Evolutionary conservation across 495 filamentous ascomycete genomes (phyloP).

Genomic region (Glonium stellatum): DNA sequence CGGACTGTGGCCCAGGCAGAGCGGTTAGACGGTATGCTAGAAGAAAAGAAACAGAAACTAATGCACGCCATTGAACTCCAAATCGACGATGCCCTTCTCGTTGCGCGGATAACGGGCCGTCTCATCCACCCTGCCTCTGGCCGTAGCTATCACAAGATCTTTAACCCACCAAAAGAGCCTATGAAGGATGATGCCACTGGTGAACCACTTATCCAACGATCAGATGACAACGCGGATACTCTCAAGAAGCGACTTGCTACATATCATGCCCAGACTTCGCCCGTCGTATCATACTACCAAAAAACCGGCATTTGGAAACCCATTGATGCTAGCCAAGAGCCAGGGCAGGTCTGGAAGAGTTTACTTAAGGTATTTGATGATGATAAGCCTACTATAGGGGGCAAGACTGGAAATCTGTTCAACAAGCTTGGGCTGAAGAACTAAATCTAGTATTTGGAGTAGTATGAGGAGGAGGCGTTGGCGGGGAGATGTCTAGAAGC

Average conservation of each 20-base stretch:
- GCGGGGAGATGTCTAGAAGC: background rate
- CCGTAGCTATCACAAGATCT: constrained; percentile 93
- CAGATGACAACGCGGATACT: constrained; percentile 95
- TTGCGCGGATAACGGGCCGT: constrained; percentile 93
- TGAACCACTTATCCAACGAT: constrained; percentile 92
- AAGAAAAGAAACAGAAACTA: constrained; percentile 62
- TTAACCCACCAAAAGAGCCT: constrained; percentile 90
- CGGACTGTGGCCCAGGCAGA: constrained; percentile 93
- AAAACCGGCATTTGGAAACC: constrained; percentile 94
- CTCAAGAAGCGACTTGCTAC: constrained; percentile 89
- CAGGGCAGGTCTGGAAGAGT: constrained; percentile 90
- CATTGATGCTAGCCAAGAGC: constrained; percentile 94
- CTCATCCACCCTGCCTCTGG: constrained; percentile 92
- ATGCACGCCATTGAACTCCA: constrained; percentile 93
- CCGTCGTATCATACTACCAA: constrained; percentile 93
- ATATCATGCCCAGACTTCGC: constrained; percentile 88
- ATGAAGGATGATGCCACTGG: constrained; percentile 98
- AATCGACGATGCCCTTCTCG: constrained; percentile 89
- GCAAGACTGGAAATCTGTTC: constrained; percentile 35
- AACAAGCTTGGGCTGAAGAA: constrained; percentile 44
- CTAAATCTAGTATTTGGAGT: constrained; percentile 17
- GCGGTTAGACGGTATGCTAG: constrained; percentile 87
- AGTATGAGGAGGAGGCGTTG: background rate
- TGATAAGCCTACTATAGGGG: constrained; percentile 39
- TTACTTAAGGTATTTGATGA: constrained; percentile 78